A percentile compares a stretch with the other conserved stretches of the same genome.
Evolutionary conservation across 2,329 filamentous ascomycete species (phyloP).

Genomic region (Botrytis medusae): DNA sequence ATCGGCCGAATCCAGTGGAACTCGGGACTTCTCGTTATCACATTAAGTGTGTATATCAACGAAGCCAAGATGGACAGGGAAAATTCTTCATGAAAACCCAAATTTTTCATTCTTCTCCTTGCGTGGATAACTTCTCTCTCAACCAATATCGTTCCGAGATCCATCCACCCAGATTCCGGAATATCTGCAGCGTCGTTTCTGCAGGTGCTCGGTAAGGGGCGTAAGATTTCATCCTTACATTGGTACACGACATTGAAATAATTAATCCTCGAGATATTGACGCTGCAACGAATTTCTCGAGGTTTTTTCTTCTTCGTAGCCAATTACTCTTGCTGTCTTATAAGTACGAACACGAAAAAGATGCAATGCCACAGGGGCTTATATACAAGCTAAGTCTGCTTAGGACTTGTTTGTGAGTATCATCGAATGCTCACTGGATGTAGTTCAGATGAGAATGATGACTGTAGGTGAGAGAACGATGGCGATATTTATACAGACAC

Average conservation of each 20-base stretch:
- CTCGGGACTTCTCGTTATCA: not conserved
- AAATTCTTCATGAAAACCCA: conserved; percentile 1
- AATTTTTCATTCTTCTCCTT: not conserved
- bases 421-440: not conserved
- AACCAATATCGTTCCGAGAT: not conserved
- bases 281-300: not conserved
- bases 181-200: not conserved
- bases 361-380: not conserved
- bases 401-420: not conserved
- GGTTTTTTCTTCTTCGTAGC: not conserved
- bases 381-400: not conserved
- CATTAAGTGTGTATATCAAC: not conserved
- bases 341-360: not conserved
- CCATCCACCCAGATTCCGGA: not conserved
- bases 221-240: not conserved
- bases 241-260: not conserved
- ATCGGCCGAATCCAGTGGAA: not conserved
- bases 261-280: not conserved
- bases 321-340: not conserved
- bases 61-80: not conserved
- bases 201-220: not conserved
- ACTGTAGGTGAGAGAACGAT: not conserved
- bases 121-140: not conserved
- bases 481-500: no score
- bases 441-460: not conserved